Evolutionary conservation across 257 asterid genomes (phyloP), one percentile per base, ranked within the genome.

Genomic region (Buddleja alternifolia): DNA sequence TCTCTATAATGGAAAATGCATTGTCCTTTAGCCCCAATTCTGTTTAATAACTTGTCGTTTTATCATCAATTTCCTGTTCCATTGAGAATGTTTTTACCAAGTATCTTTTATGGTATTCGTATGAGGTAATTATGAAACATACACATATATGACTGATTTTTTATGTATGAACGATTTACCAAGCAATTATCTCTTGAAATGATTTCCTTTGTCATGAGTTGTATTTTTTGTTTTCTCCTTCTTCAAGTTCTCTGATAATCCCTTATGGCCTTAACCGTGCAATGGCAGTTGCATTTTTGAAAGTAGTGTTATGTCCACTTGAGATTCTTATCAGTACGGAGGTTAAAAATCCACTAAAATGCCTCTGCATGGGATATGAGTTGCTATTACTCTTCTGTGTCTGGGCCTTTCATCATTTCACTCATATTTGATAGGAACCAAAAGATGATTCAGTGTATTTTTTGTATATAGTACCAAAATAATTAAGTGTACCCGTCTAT

Each of bases 1-100:
- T n/a, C n/a, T n/a, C n/a, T n/a, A n/a, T n/a, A n/a, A n/a, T n/a
- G 55, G 47, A 20, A 37, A 60, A 59, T 60, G 69, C 67, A 55
- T 29, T n/a, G n/a, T n/a, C n/a, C 11, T 24, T 36, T 17, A 11
- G 7, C 14, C 51, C 42, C 32, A 54, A 6, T 37, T 58, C 53
- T 60, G 61, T 39, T 44, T 29, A 47, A 8, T 19, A 21, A 39
- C n/a, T 32, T 14, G 52, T 41, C 20, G 52, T 45, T 42, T 42
- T 20, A 40, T 12, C 25, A 6, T 29, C 60, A 73, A 55, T 12
- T 8, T 47, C 24, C 17, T 51, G 42, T 32, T 63, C 52, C 32
- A 44, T 65, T 56, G 57, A 68, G 44, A 54, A 45, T 15, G 21
- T 69, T 10, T 20, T 46, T 58, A 42, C 47, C 76, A 67, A 55